These are phyloP conservation scores for Thalassia testudinum DNA, from an alignment of 116 monocot genomes.

Conservation along the genomic window DNA sequence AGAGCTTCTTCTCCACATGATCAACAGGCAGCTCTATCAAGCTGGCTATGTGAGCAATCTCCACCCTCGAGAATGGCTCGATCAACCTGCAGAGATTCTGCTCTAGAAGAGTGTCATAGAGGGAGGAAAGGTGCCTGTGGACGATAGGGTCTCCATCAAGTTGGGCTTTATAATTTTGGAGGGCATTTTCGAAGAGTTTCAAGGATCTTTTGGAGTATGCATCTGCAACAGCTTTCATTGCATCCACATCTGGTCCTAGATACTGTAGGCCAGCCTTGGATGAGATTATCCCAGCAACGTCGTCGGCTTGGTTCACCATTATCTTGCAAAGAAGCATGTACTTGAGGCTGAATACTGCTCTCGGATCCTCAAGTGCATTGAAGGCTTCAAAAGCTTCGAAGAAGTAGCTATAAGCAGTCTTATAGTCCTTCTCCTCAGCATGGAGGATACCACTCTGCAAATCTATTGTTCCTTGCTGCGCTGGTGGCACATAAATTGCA, in stretches of 20 bases:
- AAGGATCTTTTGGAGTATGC: constrained; percentile 57
- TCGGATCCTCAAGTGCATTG: constrained; percentile 51
- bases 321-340: constrained; percentile 86
- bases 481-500: constrained; percentile 70
- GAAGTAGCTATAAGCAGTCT: constrained; percentile 68
- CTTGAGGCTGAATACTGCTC: constrained; percentile 56
- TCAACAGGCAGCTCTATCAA: constrained; percentile 43
- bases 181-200: constrained; percentile 47
- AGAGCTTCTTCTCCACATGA: constrained; percentile 65
- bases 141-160: constrained; percentile 68
- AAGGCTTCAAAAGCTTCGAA: constrained; percentile 75
- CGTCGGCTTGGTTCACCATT: constrained; percentile 71
- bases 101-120: constrained; percentile 63
- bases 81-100: constrained; percentile 71
- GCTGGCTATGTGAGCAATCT: constrained; percentile 44
- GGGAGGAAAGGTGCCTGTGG: constrained; percentile 60
- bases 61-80: constrained; percentile 55
- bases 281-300: constrained; percentile 59
- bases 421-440: constrained; percentile 71
- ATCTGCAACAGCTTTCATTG: constrained; percentile 75
- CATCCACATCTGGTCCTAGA: constrained; percentile 57
- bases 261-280: constrained; percentile 67
- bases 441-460: constrained; percentile 68
- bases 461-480: constrained; percentile 70
- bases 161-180: constrained; percentile 44